Conservation (phyloP, 2,329 filamentous ascomycete species). For the Bipolaris bicolor region DNA sequence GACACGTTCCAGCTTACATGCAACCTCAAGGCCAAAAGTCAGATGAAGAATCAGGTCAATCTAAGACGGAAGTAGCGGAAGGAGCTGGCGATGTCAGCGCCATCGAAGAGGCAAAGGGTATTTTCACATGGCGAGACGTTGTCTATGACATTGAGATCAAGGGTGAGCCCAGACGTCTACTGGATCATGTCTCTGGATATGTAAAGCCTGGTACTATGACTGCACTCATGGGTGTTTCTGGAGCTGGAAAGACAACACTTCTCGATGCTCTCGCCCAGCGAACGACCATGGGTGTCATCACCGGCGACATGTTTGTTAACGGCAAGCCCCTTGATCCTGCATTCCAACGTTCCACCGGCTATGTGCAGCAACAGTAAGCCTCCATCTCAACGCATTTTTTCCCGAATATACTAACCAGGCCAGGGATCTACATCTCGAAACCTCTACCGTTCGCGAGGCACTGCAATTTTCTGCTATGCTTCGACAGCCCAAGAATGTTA, state of each 20-base stretch:
- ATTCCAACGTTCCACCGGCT: constrained; percentile 49
- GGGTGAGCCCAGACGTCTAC: constrained; percentile 57
- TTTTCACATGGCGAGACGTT: constrained; percentile 49
- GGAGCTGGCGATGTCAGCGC: constrained; percentile 49
- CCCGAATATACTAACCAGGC: constrained; percentile 4
- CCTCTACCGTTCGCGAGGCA: constrained; percentile 47
- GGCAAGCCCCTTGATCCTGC: constrained; percentile 43
- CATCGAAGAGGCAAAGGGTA: constrained; percentile 49
- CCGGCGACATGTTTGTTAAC: constrained; percentile 49
- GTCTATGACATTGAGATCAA: constrained; percentile 46
- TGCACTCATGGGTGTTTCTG: constrained; percentile 47
- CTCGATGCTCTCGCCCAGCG: constrained; percentile 47
- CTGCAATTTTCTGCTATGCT: constrained; percentile 46
- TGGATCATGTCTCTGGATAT: constrained; percentile 62
- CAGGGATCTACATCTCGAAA: constrained; percentile 48
- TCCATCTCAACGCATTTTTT: not conserved
- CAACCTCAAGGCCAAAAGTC: constrained; percentile 36
- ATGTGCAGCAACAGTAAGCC: constrained; percentile 48
- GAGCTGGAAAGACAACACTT: constrained; percentile 49
- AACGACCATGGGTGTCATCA: constrained; percentile 47
- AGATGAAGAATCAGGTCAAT: constrained; percentile 47
- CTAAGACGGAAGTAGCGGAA: constrained; percentile 35
- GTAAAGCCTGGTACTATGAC: constrained; percentile 62
- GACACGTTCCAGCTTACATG: constrained; percentile 52
- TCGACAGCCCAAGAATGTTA: constrained; percentile 60